phyloP scores from a whole-genome alignment of 352 stramenopile species.

The Phytopythium delawarense region DNA sequence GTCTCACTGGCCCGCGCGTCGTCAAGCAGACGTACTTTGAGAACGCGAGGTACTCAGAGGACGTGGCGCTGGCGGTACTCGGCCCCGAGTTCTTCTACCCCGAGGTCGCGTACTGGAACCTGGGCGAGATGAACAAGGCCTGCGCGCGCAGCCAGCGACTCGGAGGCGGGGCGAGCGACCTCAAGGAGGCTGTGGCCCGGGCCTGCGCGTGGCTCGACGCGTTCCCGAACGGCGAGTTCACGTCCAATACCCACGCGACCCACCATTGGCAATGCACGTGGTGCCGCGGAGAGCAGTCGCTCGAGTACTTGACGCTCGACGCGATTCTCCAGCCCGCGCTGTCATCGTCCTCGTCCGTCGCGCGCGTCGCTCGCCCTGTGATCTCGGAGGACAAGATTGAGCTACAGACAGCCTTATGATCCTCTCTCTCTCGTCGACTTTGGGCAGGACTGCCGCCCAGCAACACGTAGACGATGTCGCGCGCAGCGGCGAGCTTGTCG shows the following conservation, averaged over 20 bases:
- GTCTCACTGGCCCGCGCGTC: conserved; percentile 44
- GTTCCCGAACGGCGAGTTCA: conserved; percentile 46
- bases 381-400: neutral
- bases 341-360: neutral
- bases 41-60: neutral
- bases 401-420: neutral
- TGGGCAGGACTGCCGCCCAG: too few species aligned
- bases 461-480: too few species aligned
- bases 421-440: neutral
- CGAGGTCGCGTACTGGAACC: conserved; percentile 51
- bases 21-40: conserved; percentile 38
- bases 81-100: conserved; percentile 49
- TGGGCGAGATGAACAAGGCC: conserved; percentile 23
- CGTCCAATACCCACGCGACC: conserved; percentile 30
- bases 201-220: conserved; percentile 34
- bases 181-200: conserved; percentile 16
- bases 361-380: neutral
- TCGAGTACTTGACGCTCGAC: conserved; percentile 21
- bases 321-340: conserved; percentile 16
- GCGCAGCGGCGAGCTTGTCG: too few species aligned
- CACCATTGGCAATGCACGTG: conserved; percentile 65
- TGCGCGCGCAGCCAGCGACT: conserved; percentile 14
- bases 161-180: neutral
- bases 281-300: conserved; percentile 30
- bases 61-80: conserved; percentile 21